Evolutionary conservation across 1,284 basidiomycete genomes (phyloP).

Genomic region (Apiotrichum veenhuisii): DNA sequence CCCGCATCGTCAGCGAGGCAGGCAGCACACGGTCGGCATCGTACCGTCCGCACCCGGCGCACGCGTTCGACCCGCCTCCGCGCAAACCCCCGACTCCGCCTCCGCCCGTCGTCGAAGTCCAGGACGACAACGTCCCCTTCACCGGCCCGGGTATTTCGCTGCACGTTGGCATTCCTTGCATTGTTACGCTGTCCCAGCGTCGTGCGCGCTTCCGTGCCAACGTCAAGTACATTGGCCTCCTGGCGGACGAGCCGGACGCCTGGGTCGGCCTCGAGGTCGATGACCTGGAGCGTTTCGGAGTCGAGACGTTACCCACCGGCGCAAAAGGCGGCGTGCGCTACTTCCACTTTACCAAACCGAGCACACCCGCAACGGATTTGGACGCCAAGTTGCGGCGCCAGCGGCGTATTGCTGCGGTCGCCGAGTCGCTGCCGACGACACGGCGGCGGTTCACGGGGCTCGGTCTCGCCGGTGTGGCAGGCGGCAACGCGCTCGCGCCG

Average conservation of each 20-base stretch:
- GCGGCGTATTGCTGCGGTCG: constrained; percentile 25
- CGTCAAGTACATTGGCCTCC: constrained; percentile 80
- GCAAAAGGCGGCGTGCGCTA: constrained; percentile 31
- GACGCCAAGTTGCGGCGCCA: constrained; percentile 14
- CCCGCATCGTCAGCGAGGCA: constrained; percentile 5
- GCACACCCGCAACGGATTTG: neutral
- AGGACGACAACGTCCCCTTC: constrained; percentile 20
- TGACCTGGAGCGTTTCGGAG: constrained; percentile 53
- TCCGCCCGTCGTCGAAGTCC: constrained; percentile 14
- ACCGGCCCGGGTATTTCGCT: constrained; percentile 61
- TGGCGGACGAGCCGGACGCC: constrained; percentile 66
- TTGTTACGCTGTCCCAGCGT: constrained; percentile 65
- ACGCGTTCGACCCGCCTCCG: constrained; percentile 45
- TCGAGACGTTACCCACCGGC: constrained; percentile 29
- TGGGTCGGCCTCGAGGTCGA: constrained; percentile 93
- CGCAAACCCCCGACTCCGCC: constrained; percentile 1
- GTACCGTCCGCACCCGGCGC: constrained; percentile 48
- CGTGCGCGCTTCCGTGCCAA: constrained; percentile 78
- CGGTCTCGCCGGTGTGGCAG: neutral
- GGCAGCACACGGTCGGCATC: constrained; percentile 5
- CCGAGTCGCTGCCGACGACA: constrained; percentile 13
- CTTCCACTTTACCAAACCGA: constrained; percentile 28
- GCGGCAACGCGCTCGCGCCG: neutral
- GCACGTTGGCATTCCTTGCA: constrained; percentile 85
- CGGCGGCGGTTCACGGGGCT: neutral